Percentiles rank a stretch among this genome's conserved stretches.
Evolutionary conservation across 208 protist genomes (phyloP).

Genomic region (Crithidia bombi): DNA sequence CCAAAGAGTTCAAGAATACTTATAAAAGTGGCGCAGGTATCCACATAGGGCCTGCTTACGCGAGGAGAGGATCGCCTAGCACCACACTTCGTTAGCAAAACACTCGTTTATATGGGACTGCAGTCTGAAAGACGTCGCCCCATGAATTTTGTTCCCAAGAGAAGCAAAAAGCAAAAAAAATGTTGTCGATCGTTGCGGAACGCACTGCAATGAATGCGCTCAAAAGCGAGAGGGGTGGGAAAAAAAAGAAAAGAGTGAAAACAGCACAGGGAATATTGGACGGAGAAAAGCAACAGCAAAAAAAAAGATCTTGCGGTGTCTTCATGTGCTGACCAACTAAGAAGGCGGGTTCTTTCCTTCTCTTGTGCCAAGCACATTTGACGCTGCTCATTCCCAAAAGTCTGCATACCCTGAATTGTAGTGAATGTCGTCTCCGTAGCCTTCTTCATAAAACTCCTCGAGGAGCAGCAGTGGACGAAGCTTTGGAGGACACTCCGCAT

Average conservation of each 20-base stretch:
- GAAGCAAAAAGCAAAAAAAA: background rate
- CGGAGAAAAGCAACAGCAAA: background rate
- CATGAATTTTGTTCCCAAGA: background rate
- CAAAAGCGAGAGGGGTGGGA: too few relatives aligned
- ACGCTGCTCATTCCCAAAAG: background rate
- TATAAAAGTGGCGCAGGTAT: too few relatives aligned
- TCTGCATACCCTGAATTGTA: background rate
- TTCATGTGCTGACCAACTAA: too few relatives aligned
- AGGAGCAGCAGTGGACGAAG: constrained; percentile 1
- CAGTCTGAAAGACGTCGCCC: too few relatives aligned
- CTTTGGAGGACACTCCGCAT: constrained; percentile 2
- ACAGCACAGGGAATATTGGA: background rate
- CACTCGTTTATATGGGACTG: too few relatives aligned
- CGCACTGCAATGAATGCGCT: background rate
- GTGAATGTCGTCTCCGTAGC: background rate
- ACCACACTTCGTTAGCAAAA: too few relatives aligned
- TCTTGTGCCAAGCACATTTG: background rate
- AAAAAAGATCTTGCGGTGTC: background rate
- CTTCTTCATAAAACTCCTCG: constrained; percentile 5
- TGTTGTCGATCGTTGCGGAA: background rate
- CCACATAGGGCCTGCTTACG: too few relatives aligned
- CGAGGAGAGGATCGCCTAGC: too few relatives aligned
- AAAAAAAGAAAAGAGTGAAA: background rate
- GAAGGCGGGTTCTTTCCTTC: background rate
- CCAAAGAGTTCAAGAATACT: too few relatives aligned